A percentile compares a stretch with the other conserved stretches of the same genome.
phyloP scores from a whole-genome alignment of 2,329 filamentous ascomycete species.

The Hypoxylon sp. region DNA sequence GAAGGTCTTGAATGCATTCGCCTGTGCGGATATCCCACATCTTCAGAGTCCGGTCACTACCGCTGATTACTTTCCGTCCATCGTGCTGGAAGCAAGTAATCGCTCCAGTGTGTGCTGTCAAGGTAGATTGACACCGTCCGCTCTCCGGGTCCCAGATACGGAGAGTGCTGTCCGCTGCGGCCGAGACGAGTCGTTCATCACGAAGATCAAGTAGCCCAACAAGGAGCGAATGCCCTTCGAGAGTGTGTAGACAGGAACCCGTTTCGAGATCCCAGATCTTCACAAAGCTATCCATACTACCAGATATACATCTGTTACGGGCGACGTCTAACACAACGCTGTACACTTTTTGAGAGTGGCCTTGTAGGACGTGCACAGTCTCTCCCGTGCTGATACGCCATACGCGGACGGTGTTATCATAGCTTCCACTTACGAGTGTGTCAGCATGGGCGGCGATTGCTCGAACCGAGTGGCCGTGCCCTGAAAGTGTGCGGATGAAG shows the following conservation, averaged over 20 bases:
- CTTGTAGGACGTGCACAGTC: constrained; percentile 80
- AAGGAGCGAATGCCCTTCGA: constrained; percentile 91
- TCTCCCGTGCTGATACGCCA: constrained; percentile 98
- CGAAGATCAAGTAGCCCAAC: constrained; percentile 91
- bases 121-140: constrained; percentile 86
- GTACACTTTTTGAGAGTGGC: constrained; percentile 93
- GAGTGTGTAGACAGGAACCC: constrained; percentile 83
- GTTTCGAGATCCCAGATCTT: constrained; percentile 97
- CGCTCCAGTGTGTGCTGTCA: constrained; percentile 93
- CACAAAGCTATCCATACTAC: constrained; percentile 97
- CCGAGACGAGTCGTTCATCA: constrained; percentile 89
- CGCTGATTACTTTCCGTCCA: constrained; percentile 93
- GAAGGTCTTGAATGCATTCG: constrained; percentile 88
- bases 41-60: constrained; percentile 93
- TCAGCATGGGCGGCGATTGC: constrained; percentile 95
- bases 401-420: constrained; percentile 92
- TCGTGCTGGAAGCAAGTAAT: constrained; percentile 99
- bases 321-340: constrained; percentile 93
- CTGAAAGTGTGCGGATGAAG: constrained; percentile 85
- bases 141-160: constrained; percentile 97
- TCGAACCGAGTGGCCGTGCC: constrained; percentile 92
- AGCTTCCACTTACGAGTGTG: constrained; percentile 95
- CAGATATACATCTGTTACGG: constrained; percentile 94
- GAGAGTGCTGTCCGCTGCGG: constrained; percentile 92
- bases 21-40: constrained; percentile 98